A percentile compares a stretch with the other conserved stretches of the same genome.
Evolutionary conservation across 1,139 yeast genomes (phyloP).

Genomic region (Spathaspora sp.): DNA sequence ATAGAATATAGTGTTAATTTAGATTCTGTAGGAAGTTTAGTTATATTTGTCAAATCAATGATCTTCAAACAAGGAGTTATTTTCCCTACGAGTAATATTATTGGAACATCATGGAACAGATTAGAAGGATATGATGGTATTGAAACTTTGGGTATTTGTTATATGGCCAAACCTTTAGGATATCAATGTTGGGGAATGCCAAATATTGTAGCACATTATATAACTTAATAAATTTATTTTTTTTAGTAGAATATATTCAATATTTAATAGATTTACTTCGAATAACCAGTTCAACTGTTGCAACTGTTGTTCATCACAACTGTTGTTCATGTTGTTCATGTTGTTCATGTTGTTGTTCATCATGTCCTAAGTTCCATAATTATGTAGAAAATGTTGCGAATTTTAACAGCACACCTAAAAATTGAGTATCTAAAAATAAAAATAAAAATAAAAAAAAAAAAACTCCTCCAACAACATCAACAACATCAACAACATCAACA

Average conservation of each 20-base stretch:
- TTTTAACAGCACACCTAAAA: too few relatives aligned
- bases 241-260: too few relatives aligned
- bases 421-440: too few relatives aligned
- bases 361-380: too few relatives aligned
- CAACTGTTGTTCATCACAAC: too few relatives aligned
- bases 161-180: slow-evolving; percentile 43
- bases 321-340: too few relatives aligned
- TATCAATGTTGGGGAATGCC: slow-evolving; percentile 48
- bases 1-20: slow-evolving; percentile 26
- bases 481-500: not conserved
- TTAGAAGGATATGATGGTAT: slow-evolving; percentile 53
- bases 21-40: slow-evolving; percentile 53
- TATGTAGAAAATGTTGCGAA: too few relatives aligned
- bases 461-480: not conserved
- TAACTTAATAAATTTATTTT: too few relatives aligned
- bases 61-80: slow-evolving; percentile 45
- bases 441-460: too few relatives aligned
- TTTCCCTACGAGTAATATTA: slow-evolving; percentile 45
- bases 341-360: too few relatives aligned
- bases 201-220: slow-evolving; percentile 38
- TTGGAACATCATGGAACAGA: slow-evolving; percentile 51
- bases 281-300: too few relatives aligned
- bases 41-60: slow-evolving; percentile 40
- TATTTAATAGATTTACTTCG: too few relatives aligned
- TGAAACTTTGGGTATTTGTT: slow-evolving; percentile 54